phyloP scores from a whole-genome alignment of 2,329 filamentous ascomycete species.

The Paramyrothecium roridum region DNA sequence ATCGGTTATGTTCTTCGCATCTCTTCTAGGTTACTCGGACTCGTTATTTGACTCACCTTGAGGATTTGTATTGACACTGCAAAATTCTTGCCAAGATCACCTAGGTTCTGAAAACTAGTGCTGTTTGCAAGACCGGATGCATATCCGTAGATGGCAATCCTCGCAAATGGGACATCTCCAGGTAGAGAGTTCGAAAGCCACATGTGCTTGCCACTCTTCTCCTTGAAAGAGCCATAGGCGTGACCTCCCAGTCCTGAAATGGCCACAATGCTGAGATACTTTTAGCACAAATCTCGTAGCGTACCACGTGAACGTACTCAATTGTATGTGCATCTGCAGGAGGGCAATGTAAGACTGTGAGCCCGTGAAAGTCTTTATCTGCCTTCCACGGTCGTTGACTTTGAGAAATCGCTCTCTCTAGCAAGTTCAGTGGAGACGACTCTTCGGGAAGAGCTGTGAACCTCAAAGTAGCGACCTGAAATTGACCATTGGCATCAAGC shows the following conservation, averaged over 20 bases:
- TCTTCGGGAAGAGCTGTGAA: not conserved
- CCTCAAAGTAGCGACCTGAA: not conserved
- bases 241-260: slow-evolving; percentile 17
- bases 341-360: not conserved
- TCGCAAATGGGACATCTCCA: slow-evolving; percentile 11
- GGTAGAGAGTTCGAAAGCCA: slow-evolving; percentile 23
- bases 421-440: not conserved
- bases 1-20: not conserved
- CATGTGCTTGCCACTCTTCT: slow-evolving; percentile 16
- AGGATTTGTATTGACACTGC: not conserved
- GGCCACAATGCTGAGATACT: slow-evolving; percentile 1
- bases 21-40: no score
- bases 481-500: not conserved
- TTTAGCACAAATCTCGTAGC: not conserved
- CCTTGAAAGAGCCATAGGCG: slow-evolving; percentile 24
- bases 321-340: not conserved
- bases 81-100: not conserved
- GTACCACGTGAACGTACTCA: not conserved
- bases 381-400: not conserved
- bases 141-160: slow-evolving; percentile 22
- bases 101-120: slow-evolving; percentile 6
- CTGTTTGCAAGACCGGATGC: slow-evolving; percentile 10
- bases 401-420: not conserved
- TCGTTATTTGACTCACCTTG: no score
- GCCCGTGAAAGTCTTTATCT: not conserved